Conservation (phyloP, 192 early-diverging fungal species). For the Coemansia sp. region DNA sequence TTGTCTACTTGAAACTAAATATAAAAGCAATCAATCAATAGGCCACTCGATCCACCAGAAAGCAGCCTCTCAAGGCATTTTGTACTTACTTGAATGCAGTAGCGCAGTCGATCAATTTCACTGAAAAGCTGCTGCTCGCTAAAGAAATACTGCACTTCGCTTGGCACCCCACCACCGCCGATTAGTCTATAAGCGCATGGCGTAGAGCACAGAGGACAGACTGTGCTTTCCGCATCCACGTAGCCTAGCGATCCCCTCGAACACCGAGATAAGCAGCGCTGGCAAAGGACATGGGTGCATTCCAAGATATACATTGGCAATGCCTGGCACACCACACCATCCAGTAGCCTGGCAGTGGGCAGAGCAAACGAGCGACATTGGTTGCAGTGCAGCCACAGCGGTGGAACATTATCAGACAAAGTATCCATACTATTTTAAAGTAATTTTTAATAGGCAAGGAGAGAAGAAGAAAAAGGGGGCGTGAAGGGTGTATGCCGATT, state of each 20-base stretch:
- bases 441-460: background rate
- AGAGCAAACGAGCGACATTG: slow-evolving; percentile 26
- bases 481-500: background rate
- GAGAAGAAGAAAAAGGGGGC: background rate
- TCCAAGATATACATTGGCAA: slow-evolving; percentile 21
- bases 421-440: background rate
- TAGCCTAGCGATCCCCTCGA: background rate
- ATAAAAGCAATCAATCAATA: background rate
- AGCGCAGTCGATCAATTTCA: slow-evolving; percentile 40
- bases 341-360: background rate
- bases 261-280: slow-evolving; percentile 4
- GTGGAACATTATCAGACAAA: slow-evolving; percentile 9
- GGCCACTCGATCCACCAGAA: too few species aligned
- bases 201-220: slow-evolving; percentile 30
- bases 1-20: slow-evolving; percentile 43
- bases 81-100: slow-evolving; percentile 28
- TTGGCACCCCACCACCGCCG: slow-evolving; percentile 6
- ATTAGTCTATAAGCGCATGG: slow-evolving; percentile 30
- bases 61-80: too few species aligned
- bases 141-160: slow-evolving; percentile 28
- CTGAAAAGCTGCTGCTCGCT: slow-evolving; percentile 15
- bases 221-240: background rate
- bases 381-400: slow-evolving; percentile 48
- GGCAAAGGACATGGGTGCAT: slow-evolving; percentile 43
- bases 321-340: background rate